These are phyloP conservation scores for Trichosporon coremiiforme DNA, from an alignment of 1,284 basidiomycete genomes.

Conservation along the genomic window DNA sequence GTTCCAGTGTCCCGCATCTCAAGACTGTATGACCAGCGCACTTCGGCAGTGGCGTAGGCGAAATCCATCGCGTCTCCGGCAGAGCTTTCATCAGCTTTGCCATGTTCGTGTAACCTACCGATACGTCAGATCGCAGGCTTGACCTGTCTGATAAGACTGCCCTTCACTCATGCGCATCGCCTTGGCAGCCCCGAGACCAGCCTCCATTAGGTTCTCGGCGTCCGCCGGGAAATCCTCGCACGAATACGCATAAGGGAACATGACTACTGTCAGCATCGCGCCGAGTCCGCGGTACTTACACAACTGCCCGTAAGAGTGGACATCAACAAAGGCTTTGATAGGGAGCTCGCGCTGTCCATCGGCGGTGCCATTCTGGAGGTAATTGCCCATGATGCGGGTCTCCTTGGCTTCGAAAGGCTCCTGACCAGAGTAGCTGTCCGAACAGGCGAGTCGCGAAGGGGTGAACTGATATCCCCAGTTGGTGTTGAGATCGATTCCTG, in stretches of 20 bases:
- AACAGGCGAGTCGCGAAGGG: conserved; percentile 58
- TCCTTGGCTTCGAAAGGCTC: conserved; percentile 75
- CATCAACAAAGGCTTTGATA: conserved; percentile 67
- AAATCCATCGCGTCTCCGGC: conserved; percentile 77
- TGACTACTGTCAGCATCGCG: conserved; percentile 47
- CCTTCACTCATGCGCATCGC: conserved; percentile 65
- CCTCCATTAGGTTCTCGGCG: conserved; percentile 79
- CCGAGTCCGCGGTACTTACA: conserved; percentile 59
- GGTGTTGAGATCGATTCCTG: conserved; percentile 78
- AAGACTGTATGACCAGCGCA: conserved; percentile 75
- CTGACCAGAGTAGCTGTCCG: conserved; percentile 71
- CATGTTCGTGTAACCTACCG: conserved; percentile 55
- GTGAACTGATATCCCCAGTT: conserved; percentile 64
- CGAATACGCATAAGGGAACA: conserved; percentile 72
- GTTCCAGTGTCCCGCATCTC: conserved; percentile 81
- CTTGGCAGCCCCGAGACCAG: conserved; percentile 69
- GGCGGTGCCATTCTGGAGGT: conserved; percentile 60
- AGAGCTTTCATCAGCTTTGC: conserved; percentile 30
- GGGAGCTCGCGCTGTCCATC: conserved; percentile 39
- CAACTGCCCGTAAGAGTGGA: conserved; percentile 82
- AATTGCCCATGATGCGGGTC: conserved; percentile 72
- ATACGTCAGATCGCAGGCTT: conserved; percentile 69
- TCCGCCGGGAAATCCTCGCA: conserved; percentile 70
- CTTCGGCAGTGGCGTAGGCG: conserved; percentile 66
- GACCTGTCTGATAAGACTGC: conserved; percentile 63